Conservation (phyloP, 495 filamentous ascomycete genomes). For the Lasiosphaeria hispida region DNA sequence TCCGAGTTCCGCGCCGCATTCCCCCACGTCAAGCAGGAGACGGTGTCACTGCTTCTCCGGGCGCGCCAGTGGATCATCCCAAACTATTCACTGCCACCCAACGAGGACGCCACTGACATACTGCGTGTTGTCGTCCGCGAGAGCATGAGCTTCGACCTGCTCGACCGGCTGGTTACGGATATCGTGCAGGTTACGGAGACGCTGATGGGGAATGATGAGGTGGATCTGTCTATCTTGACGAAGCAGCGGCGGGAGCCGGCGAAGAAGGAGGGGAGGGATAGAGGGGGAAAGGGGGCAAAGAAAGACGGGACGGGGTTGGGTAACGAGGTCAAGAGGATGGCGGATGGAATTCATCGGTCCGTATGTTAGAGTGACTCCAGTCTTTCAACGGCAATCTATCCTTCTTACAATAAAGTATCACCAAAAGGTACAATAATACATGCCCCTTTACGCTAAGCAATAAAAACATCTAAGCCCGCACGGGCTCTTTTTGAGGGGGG, state of each 20-base stretch:
- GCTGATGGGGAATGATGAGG: conserved; percentile 51
- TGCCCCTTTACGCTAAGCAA: no score
- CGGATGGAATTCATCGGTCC: conserved; percentile 56
- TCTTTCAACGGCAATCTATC: no score
- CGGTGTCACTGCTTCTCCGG: conserved; percentile 62
- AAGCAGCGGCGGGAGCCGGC: conserved; percentile 21
- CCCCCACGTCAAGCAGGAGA: conserved; percentile 64
- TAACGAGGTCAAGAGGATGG: conserved; percentile 41
- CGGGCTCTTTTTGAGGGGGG: no score
- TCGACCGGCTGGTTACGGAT: conserved; percentile 60
- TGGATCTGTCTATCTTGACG: conserved; percentile 44
- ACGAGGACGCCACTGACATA: conserved; percentile 63
- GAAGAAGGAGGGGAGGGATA: conserved; percentile 29
- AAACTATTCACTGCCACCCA: conserved; percentile 69
- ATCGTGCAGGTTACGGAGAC: conserved; percentile 55
- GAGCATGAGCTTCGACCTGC: conserved; percentile 64
- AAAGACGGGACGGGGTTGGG: conserved; percentile 26
- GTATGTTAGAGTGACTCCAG: conserved; percentile 46
- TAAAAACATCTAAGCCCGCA: background rate
- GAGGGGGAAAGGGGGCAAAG: conserved; percentile 18
- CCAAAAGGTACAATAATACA: no score
- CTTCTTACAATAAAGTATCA: no score
- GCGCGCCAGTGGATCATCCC: conserved; percentile 75
- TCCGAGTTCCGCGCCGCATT: conserved; percentile 61
- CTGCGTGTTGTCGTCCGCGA: conserved; percentile 67